These are phyloP conservation scores for Botrytis sinoallii DNA, from an alignment of 2,329 filamentous ascomycete genomes.

Conservation along the genomic window DNA sequence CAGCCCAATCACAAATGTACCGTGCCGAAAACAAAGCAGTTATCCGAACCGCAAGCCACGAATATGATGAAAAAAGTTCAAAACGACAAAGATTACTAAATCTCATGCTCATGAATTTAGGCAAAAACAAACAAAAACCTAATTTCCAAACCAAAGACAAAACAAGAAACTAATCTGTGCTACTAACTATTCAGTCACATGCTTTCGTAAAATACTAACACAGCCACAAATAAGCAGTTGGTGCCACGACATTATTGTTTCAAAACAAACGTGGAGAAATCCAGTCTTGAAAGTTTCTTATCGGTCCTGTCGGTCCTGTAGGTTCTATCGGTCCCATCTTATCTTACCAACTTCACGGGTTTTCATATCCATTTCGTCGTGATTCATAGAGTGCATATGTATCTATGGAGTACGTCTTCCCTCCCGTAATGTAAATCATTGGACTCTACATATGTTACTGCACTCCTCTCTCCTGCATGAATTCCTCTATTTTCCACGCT, in stretches of 20 bases:
- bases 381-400: neutral
- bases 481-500: neutral
- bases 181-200: neutral
- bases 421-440: constrained; percentile 8
- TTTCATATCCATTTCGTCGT: neutral
- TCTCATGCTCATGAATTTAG: neutral
- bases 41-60: neutral
- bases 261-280: constrained; percentile 19
- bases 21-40: neutral
- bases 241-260: constrained; percentile 21
- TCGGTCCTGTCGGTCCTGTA: neutral
- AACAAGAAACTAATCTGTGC: neutral
- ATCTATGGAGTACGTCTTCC: neutral
- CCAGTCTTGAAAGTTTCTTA: neutral
- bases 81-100: neutral
- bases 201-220: neutral
- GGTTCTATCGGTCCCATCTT: neutral
- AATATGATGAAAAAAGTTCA: neutral
- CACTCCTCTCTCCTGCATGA: constrained; percentile 4
- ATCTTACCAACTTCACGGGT: constrained; percentile 15
- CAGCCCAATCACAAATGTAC: neutral
- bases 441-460: constrained; percentile 4
- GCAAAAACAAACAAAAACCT: neutral
- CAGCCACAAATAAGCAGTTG: constrained; percentile 15
- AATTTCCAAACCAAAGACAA: neutral